Percentiles rank a stretch among this genome's conserved stretches.
Evolutionary conservation across 139 green algal species (phyloP).

Genomic region (Chlorella sp.): DNA sequence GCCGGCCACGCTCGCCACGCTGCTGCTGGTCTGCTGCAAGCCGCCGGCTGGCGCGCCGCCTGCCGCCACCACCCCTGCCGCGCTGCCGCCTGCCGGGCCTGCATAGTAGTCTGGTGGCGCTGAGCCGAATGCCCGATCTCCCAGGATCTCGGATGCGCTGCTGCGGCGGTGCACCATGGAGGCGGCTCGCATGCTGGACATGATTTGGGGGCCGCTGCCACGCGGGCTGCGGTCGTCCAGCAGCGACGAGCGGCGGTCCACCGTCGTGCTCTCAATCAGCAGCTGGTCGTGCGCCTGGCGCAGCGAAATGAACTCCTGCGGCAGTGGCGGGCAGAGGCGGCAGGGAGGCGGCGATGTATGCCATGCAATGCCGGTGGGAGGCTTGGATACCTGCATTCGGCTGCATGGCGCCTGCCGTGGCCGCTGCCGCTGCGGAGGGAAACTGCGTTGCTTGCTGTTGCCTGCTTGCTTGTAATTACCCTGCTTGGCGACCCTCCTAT

Average conservation of each 20-base stretch:
- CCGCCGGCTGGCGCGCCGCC: not conserved
- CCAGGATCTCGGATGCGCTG: not conserved
- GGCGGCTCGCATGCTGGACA: not conserved
- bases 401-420: too few species aligned
- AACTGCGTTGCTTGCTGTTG: too few species aligned
- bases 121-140: not conserved
- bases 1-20: too few species aligned
- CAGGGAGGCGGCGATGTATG: not conserved
- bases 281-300: constrained; percentile 12
- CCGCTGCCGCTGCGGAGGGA: too few species aligned
- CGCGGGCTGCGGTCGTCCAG: not conserved
- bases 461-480: not conserved
- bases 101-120: too few species aligned
- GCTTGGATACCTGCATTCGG: too few species aligned
- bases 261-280: constrained; percentile 3
- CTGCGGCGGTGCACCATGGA: not conserved
- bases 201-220: not conserved
- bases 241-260: constrained; percentile 1
- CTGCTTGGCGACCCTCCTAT: too few species aligned
- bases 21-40: too few species aligned
- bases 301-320: constrained; percentile 28
- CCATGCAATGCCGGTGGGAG: not conserved
- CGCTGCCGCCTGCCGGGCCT: too few species aligned
- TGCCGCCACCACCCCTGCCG: not conserved
- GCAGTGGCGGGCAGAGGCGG: not conserved